Evolutionary conservation across 1,284 basidiomycete species (phyloP).

Genomic region (Earliella scabrosa): DNA sequence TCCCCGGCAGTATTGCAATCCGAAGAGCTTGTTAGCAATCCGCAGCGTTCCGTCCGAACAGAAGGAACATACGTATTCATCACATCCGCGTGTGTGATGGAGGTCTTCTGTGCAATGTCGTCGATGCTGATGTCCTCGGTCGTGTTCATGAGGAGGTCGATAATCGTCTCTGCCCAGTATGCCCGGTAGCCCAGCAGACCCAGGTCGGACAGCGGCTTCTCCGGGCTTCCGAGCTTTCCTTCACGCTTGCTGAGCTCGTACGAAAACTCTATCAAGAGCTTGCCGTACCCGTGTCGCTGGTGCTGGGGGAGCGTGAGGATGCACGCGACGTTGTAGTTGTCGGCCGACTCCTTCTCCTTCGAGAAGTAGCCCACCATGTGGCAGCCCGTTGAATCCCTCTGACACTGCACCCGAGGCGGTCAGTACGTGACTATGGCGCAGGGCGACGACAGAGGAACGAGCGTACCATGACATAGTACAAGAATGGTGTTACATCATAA

Average conservation of each 20-base stretch:
- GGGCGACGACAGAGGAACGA: slow-evolving; percentile 6
- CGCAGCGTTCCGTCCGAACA: slow-evolving; percentile 8
- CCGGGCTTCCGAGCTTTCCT: slow-evolving; percentile 93
- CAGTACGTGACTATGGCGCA: slow-evolving; percentile 13
- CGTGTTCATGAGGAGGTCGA: slow-evolving; percentile 84
- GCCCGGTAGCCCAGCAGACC: slow-evolving; percentile 94
- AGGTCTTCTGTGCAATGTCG: slow-evolving; percentile 95
- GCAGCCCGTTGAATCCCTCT: slow-evolving; percentile 89
- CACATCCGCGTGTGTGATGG: slow-evolving; percentile 96
- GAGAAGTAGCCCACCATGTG: slow-evolving; percentile 99
- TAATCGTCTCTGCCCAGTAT: slow-evolving; percentile 98
- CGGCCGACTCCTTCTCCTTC: slow-evolving; percentile 98
- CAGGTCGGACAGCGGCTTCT: slow-evolving; percentile 96
- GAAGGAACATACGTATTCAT: slow-evolving; percentile 88
- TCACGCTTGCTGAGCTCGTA: slow-evolving; percentile 99
- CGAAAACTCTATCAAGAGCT: slow-evolving; percentile 96
- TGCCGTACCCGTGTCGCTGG: slow-evolving; percentile 95
- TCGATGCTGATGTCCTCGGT: slow-evolving; percentile 89
- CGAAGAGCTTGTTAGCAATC: slow-evolving; percentile 22
- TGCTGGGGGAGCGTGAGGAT: slow-evolving; percentile 98
- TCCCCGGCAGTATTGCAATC: slow-evolving; percentile 7
- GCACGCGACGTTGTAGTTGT: slow-evolving; percentile 99
- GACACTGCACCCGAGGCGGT: slow-evolving; percentile 52
- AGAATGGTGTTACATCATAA: slow-evolving; percentile 99
- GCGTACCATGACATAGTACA: slow-evolving; percentile 97